These are phyloP conservation scores for Leucocoprinus sp. DNA, from an alignment of 768 basidiomycete genomes.

Conservation along the genomic window DNA sequence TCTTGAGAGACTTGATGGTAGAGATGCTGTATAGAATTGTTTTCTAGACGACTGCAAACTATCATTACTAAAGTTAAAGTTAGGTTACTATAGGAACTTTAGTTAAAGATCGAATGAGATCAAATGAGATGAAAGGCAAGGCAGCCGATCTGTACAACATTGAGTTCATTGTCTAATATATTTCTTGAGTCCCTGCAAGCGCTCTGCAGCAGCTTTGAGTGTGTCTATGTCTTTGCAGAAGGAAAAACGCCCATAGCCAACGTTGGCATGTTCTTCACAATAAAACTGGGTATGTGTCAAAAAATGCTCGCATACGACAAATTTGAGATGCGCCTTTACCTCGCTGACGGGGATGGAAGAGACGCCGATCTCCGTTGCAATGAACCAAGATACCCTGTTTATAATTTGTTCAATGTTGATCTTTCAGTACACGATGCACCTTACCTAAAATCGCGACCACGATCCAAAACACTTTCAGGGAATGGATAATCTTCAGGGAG, in stretches of 20 bases:
- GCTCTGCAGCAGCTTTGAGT: conserved; percentile 69
- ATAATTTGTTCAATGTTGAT: conserved; percentile 4
- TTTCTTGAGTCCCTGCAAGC: conserved; percentile 67
- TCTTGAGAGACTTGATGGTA: conserved; percentile 5
- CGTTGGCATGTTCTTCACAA: conserved; percentile 74
- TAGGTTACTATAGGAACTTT: too few species aligned
- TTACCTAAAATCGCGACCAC: conserved; percentile 84
- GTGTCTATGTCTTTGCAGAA: conserved; percentile 96
- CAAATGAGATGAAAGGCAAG: too few species aligned
- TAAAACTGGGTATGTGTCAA: conserved; percentile 59
- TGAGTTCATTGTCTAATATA: conserved; percentile 32
- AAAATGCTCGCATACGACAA: conserved; percentile 7
- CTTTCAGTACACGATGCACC: neutral
- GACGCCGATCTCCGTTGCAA: conserved; percentile 83
- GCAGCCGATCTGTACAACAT: too few species aligned
- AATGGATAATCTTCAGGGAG: conserved; percentile 82
- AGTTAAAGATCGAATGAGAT: too few species aligned
- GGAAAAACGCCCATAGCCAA: conserved; percentile 86
- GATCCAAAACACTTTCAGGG: conserved; percentile 63
- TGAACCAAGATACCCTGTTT: conserved; percentile 87
- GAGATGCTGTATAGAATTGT: neutral
- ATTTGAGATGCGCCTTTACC: conserved; percentile 35
- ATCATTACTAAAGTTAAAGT: too few species aligned
- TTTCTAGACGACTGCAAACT: too few species aligned
- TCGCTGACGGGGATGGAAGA: conserved; percentile 94